These are phyloP conservation scores for Kappamyces sp. DNA, from an alignment of 192 early-diverging fungal genomes.

Conservation along the genomic window DNA sequence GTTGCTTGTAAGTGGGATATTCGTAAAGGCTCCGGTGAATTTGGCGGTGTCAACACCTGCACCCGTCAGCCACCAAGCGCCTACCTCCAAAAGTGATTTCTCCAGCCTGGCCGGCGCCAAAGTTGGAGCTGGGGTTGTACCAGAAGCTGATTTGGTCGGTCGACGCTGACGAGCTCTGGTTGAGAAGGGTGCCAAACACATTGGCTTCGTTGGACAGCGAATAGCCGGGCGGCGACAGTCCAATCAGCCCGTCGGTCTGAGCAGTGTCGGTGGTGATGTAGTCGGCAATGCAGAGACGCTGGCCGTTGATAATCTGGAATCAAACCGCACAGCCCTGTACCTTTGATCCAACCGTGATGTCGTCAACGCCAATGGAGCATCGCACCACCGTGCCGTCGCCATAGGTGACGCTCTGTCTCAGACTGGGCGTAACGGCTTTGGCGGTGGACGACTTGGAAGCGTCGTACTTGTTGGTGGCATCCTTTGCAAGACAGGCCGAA, in stretches of 20 bases:
- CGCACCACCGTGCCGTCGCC: constrained; percentile 8
- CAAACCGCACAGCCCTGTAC: too few relatives aligned
- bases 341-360: too few relatives aligned
- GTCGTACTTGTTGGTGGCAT: neutral
- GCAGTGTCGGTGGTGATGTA: neutral
- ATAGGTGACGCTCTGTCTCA: constrained; percentile 7
- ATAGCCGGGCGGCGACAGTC: neutral
- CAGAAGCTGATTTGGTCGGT: constrained; percentile 8
- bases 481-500: neutral
- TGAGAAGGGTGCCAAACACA: neutral
- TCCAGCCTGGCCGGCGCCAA: neutral
- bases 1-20: constrained; percentile 1
- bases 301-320: too few relatives aligned
- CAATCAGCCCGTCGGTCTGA: constrained; percentile 2
- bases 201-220: too few relatives aligned
- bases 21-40: constrained; percentile 9
- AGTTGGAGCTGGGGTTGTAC: neutral
- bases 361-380: constrained; percentile 5
- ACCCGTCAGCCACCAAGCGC: too few relatives aligned
- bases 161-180: neutral
- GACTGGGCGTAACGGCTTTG: neutral
- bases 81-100: constrained; percentile 13
- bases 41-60: constrained; percentile 1
- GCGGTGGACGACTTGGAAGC: constrained; percentile 5
- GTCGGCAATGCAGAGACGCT: constrained; percentile 2